Evolutionary conservation across 1,139 yeast species (phyloP).

Genomic region (Saccharomyces hybrid): DNA sequence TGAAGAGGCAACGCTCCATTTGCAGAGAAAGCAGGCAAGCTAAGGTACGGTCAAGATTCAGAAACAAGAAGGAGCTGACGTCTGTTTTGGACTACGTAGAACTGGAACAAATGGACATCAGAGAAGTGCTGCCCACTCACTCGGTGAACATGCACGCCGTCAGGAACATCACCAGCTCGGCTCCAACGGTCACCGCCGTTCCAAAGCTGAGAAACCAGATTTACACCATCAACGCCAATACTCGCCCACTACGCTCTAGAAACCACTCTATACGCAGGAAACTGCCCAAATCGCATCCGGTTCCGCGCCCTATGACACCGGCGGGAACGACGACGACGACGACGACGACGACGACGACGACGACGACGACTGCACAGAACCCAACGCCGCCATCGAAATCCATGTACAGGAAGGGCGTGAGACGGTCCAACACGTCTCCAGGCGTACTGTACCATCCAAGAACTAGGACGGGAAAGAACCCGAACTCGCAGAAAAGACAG

Average conservation of each 20-base stretch:
- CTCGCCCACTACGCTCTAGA: not conserved
- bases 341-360: not conserved
- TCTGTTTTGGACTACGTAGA: conserved; percentile 3
- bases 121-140: not conserved
- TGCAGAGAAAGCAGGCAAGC: not conserved
- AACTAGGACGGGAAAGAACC: not conserved
- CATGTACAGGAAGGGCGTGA: not conserved
- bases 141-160: not conserved
- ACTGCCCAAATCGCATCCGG: not conserved
- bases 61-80: conserved; percentile 3
- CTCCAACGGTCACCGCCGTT: not conserved
- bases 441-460: not conserved
- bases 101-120: not conserved
- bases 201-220: not conserved
- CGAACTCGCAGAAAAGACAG: not conserved
- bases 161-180: conserved; percentile 1
- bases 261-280: not conserved
- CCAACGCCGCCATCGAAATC: not conserved
- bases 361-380: not conserved
- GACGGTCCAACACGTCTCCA: conserved; percentile 3
- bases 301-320: not conserved
- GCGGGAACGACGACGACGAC: not conserved
- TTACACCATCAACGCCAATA: not conserved
- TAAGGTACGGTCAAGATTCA: not conserved
- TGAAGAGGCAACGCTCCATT: conserved; percentile 10